These are phyloP conservation scores for Lactifluus echinatus DNA, from an alignment of 768 basidiomycete species.

Conservation along the genomic window DNA sequence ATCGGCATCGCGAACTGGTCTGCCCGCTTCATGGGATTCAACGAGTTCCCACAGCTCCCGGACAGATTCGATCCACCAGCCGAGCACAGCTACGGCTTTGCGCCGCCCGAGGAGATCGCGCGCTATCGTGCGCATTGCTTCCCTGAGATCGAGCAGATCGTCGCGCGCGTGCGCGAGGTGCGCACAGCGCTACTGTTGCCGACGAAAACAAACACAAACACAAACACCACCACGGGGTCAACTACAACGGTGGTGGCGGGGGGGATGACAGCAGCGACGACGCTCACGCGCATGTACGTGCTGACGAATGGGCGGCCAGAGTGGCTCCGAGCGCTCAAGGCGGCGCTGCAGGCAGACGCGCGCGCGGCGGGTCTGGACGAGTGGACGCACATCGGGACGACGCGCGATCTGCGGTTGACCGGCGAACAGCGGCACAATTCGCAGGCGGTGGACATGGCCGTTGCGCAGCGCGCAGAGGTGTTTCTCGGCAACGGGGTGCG, in stretches of 20 bases:
- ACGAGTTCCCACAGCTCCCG: slow-evolving; percentile 33
- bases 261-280: too few species aligned
- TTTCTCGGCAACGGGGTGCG: slow-evolving; percentile 47
- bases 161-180: slow-evolving; percentile 30
- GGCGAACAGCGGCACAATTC: slow-evolving; percentile 36
- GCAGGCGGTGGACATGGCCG: slow-evolving; percentile 43
- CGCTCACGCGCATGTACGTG: neutral
- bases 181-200: slow-evolving; percentile 21
- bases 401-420: slow-evolving; percentile 33
- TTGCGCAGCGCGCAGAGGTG: slow-evolving; percentile 37
- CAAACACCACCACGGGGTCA: too few species aligned
- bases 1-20: slow-evolving; percentile 27
- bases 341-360: slow-evolving; percentile 24
- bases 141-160: slow-evolving; percentile 34
- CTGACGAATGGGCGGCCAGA: neutral
- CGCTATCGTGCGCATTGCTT: slow-evolving; percentile 35
- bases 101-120: slow-evolving; percentile 18
- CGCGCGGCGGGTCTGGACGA: slow-evolving; percentile 14
- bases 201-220: too few species aligned
- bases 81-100: slow-evolving; percentile 2
- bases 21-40: slow-evolving; percentile 37
- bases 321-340: slow-evolving; percentile 22
- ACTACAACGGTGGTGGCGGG: too few species aligned
- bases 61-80: slow-evolving; percentile 28
- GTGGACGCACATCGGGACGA: slow-evolving; percentile 35